These are phyloP conservation scores for Cytospora schulzeri DNA, from an alignment of 2,329 filamentous ascomycete genomes.

Conservation along the genomic window DNA sequence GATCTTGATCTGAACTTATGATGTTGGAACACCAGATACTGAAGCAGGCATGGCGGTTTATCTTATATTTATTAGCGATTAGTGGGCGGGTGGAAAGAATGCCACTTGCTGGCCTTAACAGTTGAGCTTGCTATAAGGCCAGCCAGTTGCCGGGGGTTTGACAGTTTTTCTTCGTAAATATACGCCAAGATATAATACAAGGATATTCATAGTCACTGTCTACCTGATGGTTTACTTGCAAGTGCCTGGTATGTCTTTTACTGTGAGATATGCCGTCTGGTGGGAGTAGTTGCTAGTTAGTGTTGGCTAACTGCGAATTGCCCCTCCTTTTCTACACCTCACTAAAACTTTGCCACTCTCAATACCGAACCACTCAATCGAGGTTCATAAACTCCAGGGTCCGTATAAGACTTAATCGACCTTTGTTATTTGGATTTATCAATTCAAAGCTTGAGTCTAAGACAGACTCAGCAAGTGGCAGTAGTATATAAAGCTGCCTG, in stretches of 20 bases:
- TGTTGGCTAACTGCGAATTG: not conserved
- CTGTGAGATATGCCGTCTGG: not conserved
- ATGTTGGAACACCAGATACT: not conserved
- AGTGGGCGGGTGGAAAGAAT: not conserved
- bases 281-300: not conserved
- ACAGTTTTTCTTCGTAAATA: not conserved
- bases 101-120: not conserved
- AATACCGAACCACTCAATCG: not conserved
- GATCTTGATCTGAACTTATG: not conserved
- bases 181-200: not conserved
- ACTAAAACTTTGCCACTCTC: not conserved
- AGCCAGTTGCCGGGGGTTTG: not conserved
- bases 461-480: not conserved
- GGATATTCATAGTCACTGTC: not conserved
- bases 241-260: not conserved
- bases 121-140: not conserved
- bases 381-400: not conserved
- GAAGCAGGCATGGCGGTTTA: not conserved
- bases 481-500: constrained; percentile 4
- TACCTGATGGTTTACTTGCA: not conserved
- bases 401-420: not conserved
- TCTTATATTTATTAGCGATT: not conserved
- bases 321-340: not conserved
- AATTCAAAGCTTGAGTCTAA: not conserved
- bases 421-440: not conserved